Base-by-base conservation (phyloP, 768 basidiomycete species). In the Pholiota molesta region DNA sequence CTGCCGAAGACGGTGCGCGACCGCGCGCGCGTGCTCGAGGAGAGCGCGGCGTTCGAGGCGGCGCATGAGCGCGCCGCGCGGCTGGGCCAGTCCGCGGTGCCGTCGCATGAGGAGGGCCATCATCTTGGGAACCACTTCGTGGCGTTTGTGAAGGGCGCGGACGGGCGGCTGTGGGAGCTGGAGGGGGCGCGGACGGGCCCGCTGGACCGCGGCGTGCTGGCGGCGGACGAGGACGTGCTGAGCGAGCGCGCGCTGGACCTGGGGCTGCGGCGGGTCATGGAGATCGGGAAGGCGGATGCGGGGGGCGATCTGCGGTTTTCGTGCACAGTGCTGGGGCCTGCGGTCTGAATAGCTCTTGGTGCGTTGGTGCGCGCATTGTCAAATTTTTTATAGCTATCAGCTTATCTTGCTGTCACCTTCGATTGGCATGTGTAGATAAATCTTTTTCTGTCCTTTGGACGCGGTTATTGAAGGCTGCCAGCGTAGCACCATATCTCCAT, bases 301-400 rank as follows among this genome's bases (percentile, higher is more conserved):
- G 64, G 57, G 5, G 64, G 64, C 4, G 60, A 61, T 62, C 28
- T 65, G 44, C 51, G 60, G 21, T 65, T 65, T 28, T 65, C 64
- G 5, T 65, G 64, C 39, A 49, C 55, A 5, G 60, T 54, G 28
- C 33, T 65, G 21, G 60, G 52, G 11, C 23, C 47, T 49, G 47
- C 47, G 10, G 47, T 19, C 1, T 49, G 47, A 49, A 23, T 37
- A 14, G 9, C 35, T 31, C 6, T 1, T 7, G 31, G 3, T 31
- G 5, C 31, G 9, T 7, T 31, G 31, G 35, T 37, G 1, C 35
- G 35, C 14, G 14, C 3, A 11, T 1, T 11, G 35, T 9, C 2
- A 1, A 14, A 14, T 37, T 16, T 37, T 37, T 37, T 37, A 1
- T 13, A 3, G 35, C 35, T 37, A 11, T 37, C 11, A 26, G 26